Evolutionary conservation across 2,329 filamentous ascomycete species (phyloP).

Genomic region (Penicillium thymicola): DNA sequence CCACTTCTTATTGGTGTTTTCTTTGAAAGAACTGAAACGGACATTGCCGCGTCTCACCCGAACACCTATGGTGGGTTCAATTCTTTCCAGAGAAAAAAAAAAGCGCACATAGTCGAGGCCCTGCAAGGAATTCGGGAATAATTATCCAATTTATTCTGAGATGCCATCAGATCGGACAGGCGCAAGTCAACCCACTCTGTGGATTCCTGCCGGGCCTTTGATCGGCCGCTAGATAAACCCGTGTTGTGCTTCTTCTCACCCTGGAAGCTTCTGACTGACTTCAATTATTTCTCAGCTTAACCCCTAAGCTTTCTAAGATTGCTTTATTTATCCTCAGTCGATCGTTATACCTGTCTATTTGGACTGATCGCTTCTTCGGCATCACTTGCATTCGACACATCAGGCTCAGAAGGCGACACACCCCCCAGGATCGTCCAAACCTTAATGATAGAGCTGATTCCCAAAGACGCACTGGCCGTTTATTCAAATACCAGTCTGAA

Average conservation of each 20-base stretch:
- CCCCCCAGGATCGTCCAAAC: conserved; percentile 6
- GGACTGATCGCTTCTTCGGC: conserved; percentile 13
- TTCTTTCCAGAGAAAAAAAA: not conserved
- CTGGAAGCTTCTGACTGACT: conserved; percentile 21
- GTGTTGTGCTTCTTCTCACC: conserved; percentile 15
- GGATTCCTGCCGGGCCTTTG: conserved; percentile 21
- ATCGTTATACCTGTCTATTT: conserved; percentile 5
- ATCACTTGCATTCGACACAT: conserved; percentile 22
- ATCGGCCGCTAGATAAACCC: conserved; percentile 23
- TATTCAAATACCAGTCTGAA: not conserved
- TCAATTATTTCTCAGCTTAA: conserved; percentile 7
- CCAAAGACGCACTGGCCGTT: not conserved
- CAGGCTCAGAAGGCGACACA: conserved; percentile 1
- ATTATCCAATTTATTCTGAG: conserved; percentile 4
- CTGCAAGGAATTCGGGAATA: conserved; percentile 13
- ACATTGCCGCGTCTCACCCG: conserved; percentile 5
- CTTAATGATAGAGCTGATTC: conserved; percentile 14
- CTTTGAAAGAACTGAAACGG: conserved; percentile 7
- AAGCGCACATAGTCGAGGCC: not conserved
- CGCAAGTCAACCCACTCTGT: conserved; percentile 19
- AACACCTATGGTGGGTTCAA: not conserved
- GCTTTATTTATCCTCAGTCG: not conserved
- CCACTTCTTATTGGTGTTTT: conserved; percentile 3
- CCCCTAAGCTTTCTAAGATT: conserved; percentile 8
- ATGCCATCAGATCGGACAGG: conserved; percentile 11